A percentile compares a stretch with the other conserved stretches of the same genome.
These are phyloP conservation scores for Choanephora cucurbitarum DNA, from an alignment of 371 early-diverging fungal species.

Conservation along the genomic window DNA sequence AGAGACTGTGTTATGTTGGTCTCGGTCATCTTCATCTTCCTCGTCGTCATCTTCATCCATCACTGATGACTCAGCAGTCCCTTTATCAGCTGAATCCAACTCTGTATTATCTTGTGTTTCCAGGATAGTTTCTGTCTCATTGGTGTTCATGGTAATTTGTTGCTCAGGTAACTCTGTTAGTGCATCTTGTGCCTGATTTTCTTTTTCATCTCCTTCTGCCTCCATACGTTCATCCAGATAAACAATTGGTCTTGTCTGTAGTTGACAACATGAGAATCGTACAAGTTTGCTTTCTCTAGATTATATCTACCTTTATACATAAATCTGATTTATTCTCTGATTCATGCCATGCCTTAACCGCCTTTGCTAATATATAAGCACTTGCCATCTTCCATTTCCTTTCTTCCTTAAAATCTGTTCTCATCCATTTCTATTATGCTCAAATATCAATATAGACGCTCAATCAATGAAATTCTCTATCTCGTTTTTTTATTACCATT, in stretches of 20 bases:
- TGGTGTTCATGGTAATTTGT: no score
- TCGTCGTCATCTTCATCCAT: conserved; percentile 9
- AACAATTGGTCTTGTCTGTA: not conserved
- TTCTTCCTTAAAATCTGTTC: conserved; percentile 85
- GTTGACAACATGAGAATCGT: conserved; percentile 15
- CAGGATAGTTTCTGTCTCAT: not conserved
- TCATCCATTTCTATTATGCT: conserved; percentile 75
- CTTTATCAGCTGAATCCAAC: not conserved
- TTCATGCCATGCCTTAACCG: conserved; percentile 84
- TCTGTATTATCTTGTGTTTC: not conserved
- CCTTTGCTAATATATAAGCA: conserved; percentile 67
- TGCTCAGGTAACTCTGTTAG: no score
- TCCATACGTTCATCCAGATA: conserved; percentile 6
- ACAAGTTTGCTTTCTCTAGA: conserved; percentile 71
- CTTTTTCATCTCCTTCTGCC: conserved; percentile 34
- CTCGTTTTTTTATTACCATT: conserved; percentile 55
- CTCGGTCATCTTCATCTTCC: conserved; percentile 13
- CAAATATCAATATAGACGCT: no score
- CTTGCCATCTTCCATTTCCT: conserved; percentile 83
- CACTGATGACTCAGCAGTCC: not conserved
- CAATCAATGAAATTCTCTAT: no score
- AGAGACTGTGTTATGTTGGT: conserved; percentile 2
- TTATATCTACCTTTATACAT: conserved; percentile 61
- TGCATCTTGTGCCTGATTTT: not conserved
- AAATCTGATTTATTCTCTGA: conserved; percentile 69